Base-by-base conservation (phyloP, 345 rosid genomes). In the Raphanus sativus region DNA sequence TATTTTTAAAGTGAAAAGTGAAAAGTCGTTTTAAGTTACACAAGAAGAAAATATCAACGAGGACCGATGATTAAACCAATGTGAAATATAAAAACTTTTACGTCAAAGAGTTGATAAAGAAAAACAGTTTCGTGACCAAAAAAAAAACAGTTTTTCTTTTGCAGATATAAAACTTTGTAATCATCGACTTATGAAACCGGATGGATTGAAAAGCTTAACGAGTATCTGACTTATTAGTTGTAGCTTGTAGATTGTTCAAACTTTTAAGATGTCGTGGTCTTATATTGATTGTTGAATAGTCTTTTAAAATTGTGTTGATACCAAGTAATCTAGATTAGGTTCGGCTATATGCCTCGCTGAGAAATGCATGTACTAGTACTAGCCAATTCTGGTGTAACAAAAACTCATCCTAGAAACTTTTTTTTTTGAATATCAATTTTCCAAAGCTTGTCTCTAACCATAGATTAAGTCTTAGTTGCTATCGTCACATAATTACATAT, bases 281-380 rank as follows among this genome's bases (percentile, higher is more conserved):
- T 65, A 12, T 55, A 34, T 54, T 16, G 55, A 36, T 26, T 25
- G 70, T 54, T 24, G 64, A 30, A 8, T 30, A 38, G 26, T 60
- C 12, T 48, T 48, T 13, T 16, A 15, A 29, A 52, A 33, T 24
- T 54, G 16, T 74, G 12, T 64, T 34, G 6, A 13, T 5, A 32
- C 2, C 11, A 25, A 52, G 8, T 15, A 74, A 6, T 65, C 55
- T 52, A 74, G 64, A 34, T 65, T 55, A 65, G 28, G 30, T 73
- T 32, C 32, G 42, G 28, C 34, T 28, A 42, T 32, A 38, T 38
- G 56, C 25, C 75, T 28, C 26, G 38, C 9, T 8, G 0, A 58
- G 26, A 13, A 70, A 36, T 58, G 34, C 8, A 36, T 56, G 9
- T 42, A 28, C 34, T 32, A 32, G 6, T 32, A 32, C 21, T 11